Conservation (phyloP, 2,329 filamentous ascomycete species). For the Sporothrix brasiliensis region DNA sequence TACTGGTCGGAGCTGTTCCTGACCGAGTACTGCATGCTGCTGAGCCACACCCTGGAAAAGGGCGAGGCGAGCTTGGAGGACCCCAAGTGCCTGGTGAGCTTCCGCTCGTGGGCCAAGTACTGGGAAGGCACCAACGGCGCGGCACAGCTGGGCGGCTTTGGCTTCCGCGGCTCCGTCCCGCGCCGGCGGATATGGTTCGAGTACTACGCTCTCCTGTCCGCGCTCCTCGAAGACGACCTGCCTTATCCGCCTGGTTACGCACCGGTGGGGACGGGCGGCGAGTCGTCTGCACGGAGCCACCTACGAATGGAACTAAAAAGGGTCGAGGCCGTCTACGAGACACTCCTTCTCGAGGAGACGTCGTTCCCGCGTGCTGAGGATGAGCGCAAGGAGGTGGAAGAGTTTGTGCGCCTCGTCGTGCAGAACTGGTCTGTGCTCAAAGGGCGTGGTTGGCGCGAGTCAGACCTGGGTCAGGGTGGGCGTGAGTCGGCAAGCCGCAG, state of each 20-base stretch:
- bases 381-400: constrained; percentile 75
- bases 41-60: constrained; percentile 60
- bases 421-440: constrained; percentile 83
- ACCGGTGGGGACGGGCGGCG: constrained; percentile 45
- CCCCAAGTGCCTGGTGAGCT: constrained; percentile 57
- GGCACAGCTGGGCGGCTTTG: constrained; percentile 56
- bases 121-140: constrained; percentile 58
- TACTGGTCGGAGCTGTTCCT: constrained; percentile 80
- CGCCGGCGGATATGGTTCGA: constrained; percentile 77
- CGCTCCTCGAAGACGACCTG: constrained; percentile 69
- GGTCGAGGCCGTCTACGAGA: constrained; percentile 79
- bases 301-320: constrained; percentile 76
- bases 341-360: constrained; percentile 74
- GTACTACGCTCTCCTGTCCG: constrained; percentile 79
- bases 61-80: constrained; percentile 56
- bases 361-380: constrained; percentile 83
- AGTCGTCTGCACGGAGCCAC: constrained; percentile 59
- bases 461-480: constrained; percentile 79
- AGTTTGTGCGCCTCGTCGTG: constrained; percentile 77
- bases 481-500: constrained; percentile 73
- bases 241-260: constrained; percentile 59
- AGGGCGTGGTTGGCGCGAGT: constrained; percentile 76
- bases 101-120: constrained; percentile 70
- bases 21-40: constrained; percentile 73
- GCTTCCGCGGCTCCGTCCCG: constrained; percentile 62